Base-by-base conservation (phyloP, 371 early-diverging fungal species). In the Catenaria anguillulae region DNA sequence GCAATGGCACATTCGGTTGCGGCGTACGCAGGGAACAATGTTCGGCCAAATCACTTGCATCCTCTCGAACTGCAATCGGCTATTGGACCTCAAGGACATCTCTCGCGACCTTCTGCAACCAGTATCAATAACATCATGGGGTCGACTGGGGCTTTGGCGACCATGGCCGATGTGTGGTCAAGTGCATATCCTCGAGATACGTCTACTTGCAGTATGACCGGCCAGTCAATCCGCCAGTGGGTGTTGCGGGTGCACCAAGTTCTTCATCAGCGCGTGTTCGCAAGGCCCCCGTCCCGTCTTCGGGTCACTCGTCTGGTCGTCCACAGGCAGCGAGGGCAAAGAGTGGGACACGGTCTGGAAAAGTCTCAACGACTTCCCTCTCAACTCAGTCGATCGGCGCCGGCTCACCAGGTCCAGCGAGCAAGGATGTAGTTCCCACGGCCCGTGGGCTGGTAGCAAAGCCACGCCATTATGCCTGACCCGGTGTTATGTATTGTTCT, bases 21-120 rank as follows among this genome's bases (percentile, higher is more conserved):
- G n/a, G n/a, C n/a, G n/a, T n/a, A n/a, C n/a, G 17, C 75, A 75
- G 60, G 68, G 73, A 17, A 74, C 73, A 2, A 75, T 77, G 63
- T 76, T 77, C 1, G 80, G 80, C n/a, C n/a, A 17, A 80, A 80
- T 62, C 76, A 80, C 63, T 74, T 80, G 48, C 69, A 72, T 24
- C 76, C 75, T 8, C 73, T 76, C 50, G n/a, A 23, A 1, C 46
- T 23, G n/a, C n/a, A 10, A 3, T 19, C 46, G 3, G n/a, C n/a
- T n/a, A n/a, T n/a, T n/a, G n/a, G n/a, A n/a, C n/a, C n/a, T n/a
- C n/a, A n/a, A n/a, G n/a, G n/a, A n/a, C n/a, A n/a, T n/a, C n/a
- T n/a, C 52, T 15, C 17, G 8, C 29, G 31, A 26, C 12, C 29
- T 8, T 50, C 52, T 31, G 13, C 29, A 15, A 50, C 15, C 52